Conservation (phyloP, 176 grass and related monocot genomes). For the Ampelocalamus luodianensis region DNA sequence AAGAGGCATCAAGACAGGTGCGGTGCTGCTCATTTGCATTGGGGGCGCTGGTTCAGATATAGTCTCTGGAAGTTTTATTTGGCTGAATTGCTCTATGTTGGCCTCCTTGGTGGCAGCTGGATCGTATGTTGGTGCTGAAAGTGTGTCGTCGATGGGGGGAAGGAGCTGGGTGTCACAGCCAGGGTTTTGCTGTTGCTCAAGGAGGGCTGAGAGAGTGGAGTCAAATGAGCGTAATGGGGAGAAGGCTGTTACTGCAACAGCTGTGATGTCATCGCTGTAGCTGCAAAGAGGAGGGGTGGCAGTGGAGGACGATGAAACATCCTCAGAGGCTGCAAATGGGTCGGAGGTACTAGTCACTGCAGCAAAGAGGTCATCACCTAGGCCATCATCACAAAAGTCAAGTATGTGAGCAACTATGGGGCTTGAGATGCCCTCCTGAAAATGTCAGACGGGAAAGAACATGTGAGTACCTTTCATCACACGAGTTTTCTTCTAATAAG, state of each 20-base stretch:
- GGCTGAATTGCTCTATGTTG: conserved; percentile 55
- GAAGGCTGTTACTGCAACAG: conserved; percentile 47
- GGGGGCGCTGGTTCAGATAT: conserved; percentile 41
- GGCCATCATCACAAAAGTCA: conserved; percentile 69
- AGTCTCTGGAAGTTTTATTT: conserved; percentile 46
- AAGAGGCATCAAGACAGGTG: conserved; percentile 39
- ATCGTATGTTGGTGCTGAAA: conserved; percentile 47
- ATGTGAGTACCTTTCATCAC: conserved; percentile 1
- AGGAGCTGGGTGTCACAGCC: conserved; percentile 46
- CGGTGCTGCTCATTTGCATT: conserved; percentile 45
- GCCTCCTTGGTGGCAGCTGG: conserved; percentile 22
- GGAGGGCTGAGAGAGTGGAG: conserved; percentile 54
- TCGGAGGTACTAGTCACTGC: conserved; percentile 41
- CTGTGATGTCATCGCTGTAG: conserved; percentile 50
- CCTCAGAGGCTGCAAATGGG: conserved; percentile 45
- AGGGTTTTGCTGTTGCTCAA: conserved; percentile 56
- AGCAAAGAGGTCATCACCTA: conserved; percentile 59
- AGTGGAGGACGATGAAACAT: conserved; percentile 56
- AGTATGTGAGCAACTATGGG: conserved; percentile 77
- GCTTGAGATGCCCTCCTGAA: conserved; percentile 87
- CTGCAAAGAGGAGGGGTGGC: conserved; percentile 51
- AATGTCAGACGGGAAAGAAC: conserved; percentile 34
- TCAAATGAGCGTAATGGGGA: conserved; percentile 71
- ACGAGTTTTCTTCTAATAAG: neutral
- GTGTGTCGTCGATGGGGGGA: conserved; percentile 37